phyloP scores from a whole-genome alignment of 2,329 filamentous ascomycete genomes.

The Alternaria sp. region DNA sequence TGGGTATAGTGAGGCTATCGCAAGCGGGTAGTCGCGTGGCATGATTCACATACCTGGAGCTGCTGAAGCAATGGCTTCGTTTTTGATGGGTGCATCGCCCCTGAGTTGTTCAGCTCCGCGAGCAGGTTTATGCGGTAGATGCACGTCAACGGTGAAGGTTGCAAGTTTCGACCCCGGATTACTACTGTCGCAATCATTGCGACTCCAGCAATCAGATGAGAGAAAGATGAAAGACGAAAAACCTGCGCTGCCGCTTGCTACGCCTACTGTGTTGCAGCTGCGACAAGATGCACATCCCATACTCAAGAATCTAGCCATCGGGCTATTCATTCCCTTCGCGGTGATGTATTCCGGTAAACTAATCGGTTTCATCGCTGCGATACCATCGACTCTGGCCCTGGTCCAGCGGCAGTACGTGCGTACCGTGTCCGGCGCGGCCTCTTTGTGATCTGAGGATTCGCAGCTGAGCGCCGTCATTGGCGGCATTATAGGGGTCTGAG shows the following conservation, averaged over 20 bases:
- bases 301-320: no score
- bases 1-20: background rate
- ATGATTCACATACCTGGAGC: constrained; percentile 13
- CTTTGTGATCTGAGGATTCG: background rate
- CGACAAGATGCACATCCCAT: background rate
- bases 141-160: background rate
- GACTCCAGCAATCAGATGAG: background rate
- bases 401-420: constrained; percentile 9
- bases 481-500: background rate
- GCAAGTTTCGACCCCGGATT: background rate
- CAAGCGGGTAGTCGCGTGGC: constrained; percentile 5
- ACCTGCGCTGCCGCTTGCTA: background rate
- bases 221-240: background rate
- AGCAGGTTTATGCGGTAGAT: background rate
- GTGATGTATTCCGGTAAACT: background rate
- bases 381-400: background rate
- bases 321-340: background rate
- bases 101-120: background rate
- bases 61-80: constrained; percentile 10
- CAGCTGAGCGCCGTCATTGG: background rate
- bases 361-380: background rate
- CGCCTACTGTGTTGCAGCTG: background rate
- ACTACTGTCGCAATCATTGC: background rate
- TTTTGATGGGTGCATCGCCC: constrained; percentile 5
- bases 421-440: constrained; percentile 2